Base-by-base conservation (phyloP, 805 yeast species). In the Zygosaccharomyces gambellarensis region DNA sequence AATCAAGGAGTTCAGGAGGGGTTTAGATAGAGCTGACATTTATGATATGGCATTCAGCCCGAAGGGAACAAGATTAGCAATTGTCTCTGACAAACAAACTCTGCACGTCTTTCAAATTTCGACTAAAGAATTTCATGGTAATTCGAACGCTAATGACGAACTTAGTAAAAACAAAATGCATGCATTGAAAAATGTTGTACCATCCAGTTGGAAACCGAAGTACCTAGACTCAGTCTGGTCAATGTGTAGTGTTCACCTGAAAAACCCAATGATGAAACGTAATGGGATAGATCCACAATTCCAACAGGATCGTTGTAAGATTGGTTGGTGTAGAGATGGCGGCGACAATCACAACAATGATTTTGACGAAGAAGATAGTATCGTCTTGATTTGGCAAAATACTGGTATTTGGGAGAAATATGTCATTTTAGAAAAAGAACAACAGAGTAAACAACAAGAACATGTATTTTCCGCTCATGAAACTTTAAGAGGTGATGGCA, bases 211-310 rank as follows among this genome's bases (percentile, higher is more conserved):
- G 45, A 77, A 82, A 50, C 87, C 90, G 21, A 74, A 76, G 43
- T 90, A 90, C 63, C 86, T 90, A 67, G 80, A 84, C 45, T 83
- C 92, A 1, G 84, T 86, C 12, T 90, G 97, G 97, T 83, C 94
- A 36, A 87, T 85, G 70, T 87, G 88, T 45, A 85, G 92, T 0
- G 73, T 80, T 12, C 84, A 87, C 58, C 64, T 79, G 38, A 62
- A 62, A 25, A 60, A 64, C 36, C 65, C 68, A 3, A 40, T 54
- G 38, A 41, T 54, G 39, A 53, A 51, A 32, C 63, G 60, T 30
- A 52, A 51, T 29, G 64, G 61, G 32, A 57, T 57, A 56, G 61
- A 52, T 28, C 48, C 52, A 27, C 55, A 55, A 19, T 55, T 58
- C 45, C 48, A 53, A 29, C 52, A 46, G 7, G 70, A 69, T 38